Evolutionary conservation across 2,329 filamentous ascomycete genomes (phyloP), one percentile per base, ranked within the genome.

Genomic region (Aureobasidium sp.): DNA sequence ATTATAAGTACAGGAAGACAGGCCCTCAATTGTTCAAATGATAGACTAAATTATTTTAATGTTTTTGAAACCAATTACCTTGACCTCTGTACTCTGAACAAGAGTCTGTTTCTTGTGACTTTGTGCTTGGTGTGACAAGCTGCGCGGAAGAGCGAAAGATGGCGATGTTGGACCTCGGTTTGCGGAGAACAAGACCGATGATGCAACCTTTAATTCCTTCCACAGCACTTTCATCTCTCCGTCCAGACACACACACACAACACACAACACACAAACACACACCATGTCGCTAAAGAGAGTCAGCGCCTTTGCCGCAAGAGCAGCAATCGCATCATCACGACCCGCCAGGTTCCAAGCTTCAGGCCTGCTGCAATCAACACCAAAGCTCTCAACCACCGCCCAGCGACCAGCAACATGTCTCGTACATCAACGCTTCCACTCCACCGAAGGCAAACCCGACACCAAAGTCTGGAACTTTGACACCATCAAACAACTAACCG

Each of bases 401-500:
- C 42, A 45, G 23, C 57, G 38, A 55, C 38, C 51, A 57, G 40
- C 58, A 60, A 21, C 49, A 59, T 35, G 55, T 43, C 15, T 49
- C 13, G 17, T 33, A 15, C 51, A 55, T 10, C 51, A 55, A 31
- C 42, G 42, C 42, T 42, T 43, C 61, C 10, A 60, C 43, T 35
- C 53, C 38, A 54, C 63, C 61, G 46, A 54, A 33, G 19, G 60
- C 57, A 43, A 33, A 31, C 38, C 21, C 53, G 33, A 38, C 50
- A 42, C 17, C 25, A 37, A 61, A 40, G 31, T 57, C 42, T 43
- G 40, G 38, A n/a, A 49, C 50, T 43, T 42, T 31, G 46, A 45
- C 7, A 45, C 23, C 42, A 17, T 77, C 60, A 70, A 75, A 58
- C 61, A 69, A 60, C 67, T 76, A 49, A 67, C 57, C 67, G 69